Evolutionary conservation across 305 asterid genomes (phyloP).

Genomic region (Fraxinus latifolia): DNA sequence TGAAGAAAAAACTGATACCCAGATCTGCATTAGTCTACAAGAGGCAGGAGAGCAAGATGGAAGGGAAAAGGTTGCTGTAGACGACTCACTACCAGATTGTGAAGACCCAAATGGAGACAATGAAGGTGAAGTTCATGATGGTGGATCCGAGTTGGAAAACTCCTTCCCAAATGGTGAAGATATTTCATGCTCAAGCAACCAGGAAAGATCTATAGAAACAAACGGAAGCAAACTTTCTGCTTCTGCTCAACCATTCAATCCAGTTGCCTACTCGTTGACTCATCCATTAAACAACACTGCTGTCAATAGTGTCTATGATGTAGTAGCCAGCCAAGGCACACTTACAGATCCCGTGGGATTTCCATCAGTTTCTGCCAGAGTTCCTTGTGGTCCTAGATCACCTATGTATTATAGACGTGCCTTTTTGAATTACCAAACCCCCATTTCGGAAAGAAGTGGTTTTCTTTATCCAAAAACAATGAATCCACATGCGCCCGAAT

Average conservation of each 20-base stretch:
- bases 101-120: constrained; percentile 46
- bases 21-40: constrained; percentile 52
- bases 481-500: constrained; percentile 98
- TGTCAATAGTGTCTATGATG: constrained; percentile 63
- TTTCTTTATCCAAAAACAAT: constrained; percentile 50
- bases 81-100: constrained; percentile 37
- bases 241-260: constrained; percentile 89
- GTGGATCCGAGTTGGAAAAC: constrained; percentile 38
- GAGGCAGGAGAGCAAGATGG: constrained; percentile 55
- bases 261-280: constrained; percentile 60
- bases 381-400: constrained; percentile 96
- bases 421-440: constrained; percentile 54
- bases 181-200: constrained; percentile 33
- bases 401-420: constrained; percentile 76
- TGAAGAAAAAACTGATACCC: constrained; percentile 62
- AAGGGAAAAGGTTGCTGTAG: constrained; percentile 39
- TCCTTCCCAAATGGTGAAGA: constrained; percentile 52
- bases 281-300: constrained; percentile 42
- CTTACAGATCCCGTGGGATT: constrained; percentile 60
- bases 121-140: constrained; percentile 45
- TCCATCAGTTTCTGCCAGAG: constrained; percentile 86
- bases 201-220: constrained; percentile 57
- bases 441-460: constrained; percentile 43
- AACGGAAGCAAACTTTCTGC: constrained; percentile 97
- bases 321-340: constrained; percentile 56